Conservation (phyloP, 177 flowering plant species). For the Vitis hybrid region DNA sequence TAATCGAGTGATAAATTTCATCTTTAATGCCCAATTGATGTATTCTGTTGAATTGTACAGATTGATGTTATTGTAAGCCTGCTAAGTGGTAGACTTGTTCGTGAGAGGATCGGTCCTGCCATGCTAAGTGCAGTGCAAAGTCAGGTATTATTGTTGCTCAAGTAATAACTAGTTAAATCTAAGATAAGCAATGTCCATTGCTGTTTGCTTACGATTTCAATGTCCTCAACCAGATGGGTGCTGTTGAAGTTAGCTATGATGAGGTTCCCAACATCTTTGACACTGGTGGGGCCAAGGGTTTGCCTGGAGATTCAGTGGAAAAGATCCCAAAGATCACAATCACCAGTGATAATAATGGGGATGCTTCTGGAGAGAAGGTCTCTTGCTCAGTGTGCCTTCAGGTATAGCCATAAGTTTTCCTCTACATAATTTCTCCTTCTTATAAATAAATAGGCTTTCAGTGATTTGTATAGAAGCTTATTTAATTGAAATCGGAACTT, state of each 20-base stretch:
- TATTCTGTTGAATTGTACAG: conserved; percentile 31
- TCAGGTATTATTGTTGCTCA: conserved; percentile 52
- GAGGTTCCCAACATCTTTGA: conserved; percentile 70
- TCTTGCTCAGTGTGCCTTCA: conserved; percentile 93
- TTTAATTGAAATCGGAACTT: not conserved
- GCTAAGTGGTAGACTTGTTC: conserved; percentile 85
- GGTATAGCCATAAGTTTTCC: conserved; percentile 29
- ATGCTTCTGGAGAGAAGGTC: conserved; percentile 71
- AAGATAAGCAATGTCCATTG: not conserved
- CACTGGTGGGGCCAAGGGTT: conserved; percentile 66
- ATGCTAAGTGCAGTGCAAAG: conserved; percentile 93
- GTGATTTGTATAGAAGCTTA: not conserved
- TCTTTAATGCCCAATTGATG: not conserved
- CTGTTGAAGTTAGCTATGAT: conserved; percentile 67
- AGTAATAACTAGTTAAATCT: not conserved
- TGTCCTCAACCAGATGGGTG: conserved; percentile 63
- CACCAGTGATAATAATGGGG: conserved; percentile 48
- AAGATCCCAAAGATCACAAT: conserved; percentile 76
- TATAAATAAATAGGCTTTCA: not conserved
- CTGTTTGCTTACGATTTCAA: conserved; percentile 6
- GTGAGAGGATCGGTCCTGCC: conserved; percentile 89
- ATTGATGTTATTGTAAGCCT: conserved; percentile 87
- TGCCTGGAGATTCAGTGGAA: conserved; percentile 65
- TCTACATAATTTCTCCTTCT: not conserved
- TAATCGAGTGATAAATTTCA: not conserved